A percentile compares a stretch with the other conserved stretches of the same genome.
These are phyloP conservation scores for Lathyrus sativus DNA, from an alignment of 306 rosid species.

Conservation along the genomic window DNA sequence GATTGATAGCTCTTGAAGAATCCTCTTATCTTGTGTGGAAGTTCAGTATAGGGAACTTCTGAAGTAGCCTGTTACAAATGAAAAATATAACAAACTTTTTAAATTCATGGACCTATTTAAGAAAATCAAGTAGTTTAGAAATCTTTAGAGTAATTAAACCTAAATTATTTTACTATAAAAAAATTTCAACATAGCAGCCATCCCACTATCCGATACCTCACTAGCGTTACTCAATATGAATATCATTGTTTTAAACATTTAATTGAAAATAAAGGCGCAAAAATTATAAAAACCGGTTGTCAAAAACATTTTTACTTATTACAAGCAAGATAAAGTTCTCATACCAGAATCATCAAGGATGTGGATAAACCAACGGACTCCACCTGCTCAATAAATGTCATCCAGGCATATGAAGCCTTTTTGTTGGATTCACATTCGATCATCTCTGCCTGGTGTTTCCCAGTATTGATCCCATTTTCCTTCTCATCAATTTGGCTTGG, in stretches of 20 bases:
- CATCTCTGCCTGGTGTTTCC: constrained; percentile 45
- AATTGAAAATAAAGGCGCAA: background rate
- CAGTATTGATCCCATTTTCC: constrained; percentile 42
- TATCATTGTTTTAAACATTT: constrained; percentile 10
- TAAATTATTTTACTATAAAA: background rate
- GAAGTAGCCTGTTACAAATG: constrained; percentile 76
- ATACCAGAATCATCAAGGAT: constrained; percentile 85
- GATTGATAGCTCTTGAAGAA: constrained; percentile 65
- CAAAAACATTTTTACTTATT: constrained; percentile 6
- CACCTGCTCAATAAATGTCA: constrained; percentile 82
- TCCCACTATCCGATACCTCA: background rate
- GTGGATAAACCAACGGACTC: constrained; percentile 71
- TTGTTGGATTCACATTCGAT: constrained; percentile 37
- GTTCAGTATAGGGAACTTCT: constrained; percentile 63
- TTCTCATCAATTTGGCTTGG: constrained; percentile 42
- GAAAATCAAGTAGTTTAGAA: too few relatives aligned
- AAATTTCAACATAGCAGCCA: background rate
- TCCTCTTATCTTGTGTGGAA: constrained; percentile 65
- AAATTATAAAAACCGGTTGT: constrained; percentile 8
- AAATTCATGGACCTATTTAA: too few relatives aligned
- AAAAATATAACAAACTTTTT: constrained; percentile 21
- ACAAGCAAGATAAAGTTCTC: constrained; percentile 35
- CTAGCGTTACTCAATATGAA: background rate
- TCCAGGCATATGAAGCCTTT: constrained; percentile 78
- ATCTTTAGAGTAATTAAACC: too few relatives aligned